Conservation (phyloP, 768 basidiomycete genomes). For the Chlorophyllum brunneum region DNA sequence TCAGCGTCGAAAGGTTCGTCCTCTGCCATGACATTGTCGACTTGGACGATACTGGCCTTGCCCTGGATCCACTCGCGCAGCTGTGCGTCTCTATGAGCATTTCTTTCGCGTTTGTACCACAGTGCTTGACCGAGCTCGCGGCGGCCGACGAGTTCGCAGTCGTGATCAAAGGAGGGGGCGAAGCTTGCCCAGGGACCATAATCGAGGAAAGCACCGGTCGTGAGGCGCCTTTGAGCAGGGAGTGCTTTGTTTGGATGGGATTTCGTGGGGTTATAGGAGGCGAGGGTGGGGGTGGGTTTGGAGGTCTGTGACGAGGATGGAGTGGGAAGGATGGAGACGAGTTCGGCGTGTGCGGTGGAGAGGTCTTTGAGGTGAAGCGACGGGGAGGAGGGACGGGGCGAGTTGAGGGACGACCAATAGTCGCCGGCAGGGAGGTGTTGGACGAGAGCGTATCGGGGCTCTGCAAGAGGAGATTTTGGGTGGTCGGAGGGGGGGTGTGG, state of each 20-base stretch:
- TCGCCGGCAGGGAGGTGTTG: slow-evolving; percentile 75
- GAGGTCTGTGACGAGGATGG: slow-evolving; percentile 40
- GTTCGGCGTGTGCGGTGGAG: slow-evolving; percentile 65
- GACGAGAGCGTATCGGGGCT: slow-evolving; percentile 68
- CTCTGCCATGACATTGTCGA: slow-evolving; percentile 17
- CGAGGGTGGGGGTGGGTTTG: slow-evolving; percentile 43
- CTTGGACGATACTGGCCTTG: slow-evolving; percentile 24
- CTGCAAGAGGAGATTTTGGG: slow-evolving; percentile 24
- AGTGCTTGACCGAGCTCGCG: slow-evolving; percentile 56
- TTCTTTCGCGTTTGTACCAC: slow-evolving; percentile 45
- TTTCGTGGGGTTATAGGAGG: slow-evolving; percentile 48
- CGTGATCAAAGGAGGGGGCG: slow-evolving; percentile 76
- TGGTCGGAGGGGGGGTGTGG: slow-evolving; percentile 15
- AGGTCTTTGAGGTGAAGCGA: slow-evolving; percentile 45
- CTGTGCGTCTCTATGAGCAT: slow-evolving; percentile 24
- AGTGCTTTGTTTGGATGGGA: slow-evolving; percentile 34
- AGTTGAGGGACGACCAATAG: slow-evolving; percentile 74
- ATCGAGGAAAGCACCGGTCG: slow-evolving; percentile 69
- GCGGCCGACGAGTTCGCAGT: slow-evolving; percentile 68
- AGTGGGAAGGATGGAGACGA: slow-evolving; percentile 69
- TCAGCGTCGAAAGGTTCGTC: slow-evolving; percentile 28
- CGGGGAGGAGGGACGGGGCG: slow-evolving; percentile 32
- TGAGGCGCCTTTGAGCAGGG: slow-evolving; percentile 50
- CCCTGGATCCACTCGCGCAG: slow-evolving; percentile 25
- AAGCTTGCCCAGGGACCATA: slow-evolving; percentile 76